Percentiles rank a stretch among this genome's conserved stretches.
Conservation (phyloP, 2,329 filamentous ascomycete species). For the Chalaropsis ovoidea region DNA sequence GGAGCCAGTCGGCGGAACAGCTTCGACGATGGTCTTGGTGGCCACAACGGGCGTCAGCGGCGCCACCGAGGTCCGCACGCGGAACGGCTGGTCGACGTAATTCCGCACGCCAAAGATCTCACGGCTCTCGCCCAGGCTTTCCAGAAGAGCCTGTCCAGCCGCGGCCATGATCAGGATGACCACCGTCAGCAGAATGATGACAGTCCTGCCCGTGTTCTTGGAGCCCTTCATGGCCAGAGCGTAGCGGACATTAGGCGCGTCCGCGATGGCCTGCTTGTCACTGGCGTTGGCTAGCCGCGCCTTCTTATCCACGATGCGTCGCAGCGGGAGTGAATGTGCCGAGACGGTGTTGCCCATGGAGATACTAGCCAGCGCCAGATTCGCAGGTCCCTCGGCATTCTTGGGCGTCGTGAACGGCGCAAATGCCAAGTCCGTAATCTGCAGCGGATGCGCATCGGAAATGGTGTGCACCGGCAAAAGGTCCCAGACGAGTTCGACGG, state of each 20-base stretch:
- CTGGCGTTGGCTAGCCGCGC: slow-evolving; percentile 33
- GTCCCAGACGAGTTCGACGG: slow-evolving; percentile 42
- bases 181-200: slow-evolving; percentile 46
- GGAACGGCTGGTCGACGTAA: slow-evolving; percentile 24
- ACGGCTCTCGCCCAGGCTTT: slow-evolving; percentile 48
- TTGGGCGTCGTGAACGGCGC: slow-evolving; percentile 41
- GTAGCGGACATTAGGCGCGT: slow-evolving; percentile 45
- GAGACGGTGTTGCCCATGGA: slow-evolving; percentile 70
- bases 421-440: slow-evolving; percentile 52
- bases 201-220: slow-evolving; percentile 40
- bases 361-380: slow-evolving; percentile 62
- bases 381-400: slow-evolving; percentile 37
- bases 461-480: slow-evolving; percentile 46
- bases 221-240: slow-evolving; percentile 53
- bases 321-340: slow-evolving; percentile 68
- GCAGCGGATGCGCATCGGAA: slow-evolving; percentile 45
- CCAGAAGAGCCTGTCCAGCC: slow-evolving; percentile 53
- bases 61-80: slow-evolving; percentile 17
- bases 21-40: slow-evolving; percentile 9
- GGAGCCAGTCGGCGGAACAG: neutral
- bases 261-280: slow-evolving; percentile 28
- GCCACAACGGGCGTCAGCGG: slow-evolving; percentile 18
- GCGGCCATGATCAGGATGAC: slow-evolving; percentile 49
- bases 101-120: slow-evolving; percentile 38
- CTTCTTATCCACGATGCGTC: slow-evolving; percentile 35